Conservation (phyloP, 164 flowering plant genomes). For the Akebia trifoliata region DNA sequence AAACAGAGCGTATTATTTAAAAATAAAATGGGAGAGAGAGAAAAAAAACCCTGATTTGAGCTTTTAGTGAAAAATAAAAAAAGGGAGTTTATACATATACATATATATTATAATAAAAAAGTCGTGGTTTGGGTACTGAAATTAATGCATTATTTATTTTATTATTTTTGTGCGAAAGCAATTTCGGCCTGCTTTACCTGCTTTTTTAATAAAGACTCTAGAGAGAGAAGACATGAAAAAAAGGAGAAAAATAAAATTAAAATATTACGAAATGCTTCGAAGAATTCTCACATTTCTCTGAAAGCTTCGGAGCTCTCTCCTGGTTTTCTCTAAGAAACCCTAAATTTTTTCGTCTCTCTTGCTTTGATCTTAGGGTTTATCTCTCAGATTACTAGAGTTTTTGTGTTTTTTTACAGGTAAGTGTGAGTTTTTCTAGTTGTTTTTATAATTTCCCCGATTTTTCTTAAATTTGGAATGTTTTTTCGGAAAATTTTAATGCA, state of each 20-base stretch:
- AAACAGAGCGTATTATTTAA: too few relatives aligned
- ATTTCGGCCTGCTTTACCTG: conserved; percentile 34
- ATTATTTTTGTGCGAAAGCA: conserved; percentile 22
- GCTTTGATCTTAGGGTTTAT: conserved; percentile 1
- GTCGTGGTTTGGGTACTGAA: not conserved
- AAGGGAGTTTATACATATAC: too few relatives aligned
- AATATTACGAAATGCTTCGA: conserved; percentile 13
- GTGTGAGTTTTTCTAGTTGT: conserved; percentile 5
- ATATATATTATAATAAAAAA: not conserved
- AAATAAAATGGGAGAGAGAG: too few relatives aligned
- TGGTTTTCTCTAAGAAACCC: conserved; percentile 14
- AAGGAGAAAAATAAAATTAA: conserved; percentile 7
- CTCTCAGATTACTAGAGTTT: conserved; percentile 7
- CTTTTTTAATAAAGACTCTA: conserved; percentile 17
- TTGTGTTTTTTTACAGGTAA: conserved; percentile 20
- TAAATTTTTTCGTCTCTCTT: not conserved
- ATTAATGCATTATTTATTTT: conserved; percentile 19
- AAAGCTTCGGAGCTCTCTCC: conserved; percentile 2
- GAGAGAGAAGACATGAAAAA: conserved; percentile 15
- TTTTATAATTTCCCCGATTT: conserved; percentile 10
- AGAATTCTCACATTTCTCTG: conserved; percentile 8
- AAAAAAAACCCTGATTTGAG: too few relatives aligned
- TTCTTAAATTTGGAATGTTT: conserved; percentile 8
- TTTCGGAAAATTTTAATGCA: conserved; percentile 7
- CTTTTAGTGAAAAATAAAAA: too few relatives aligned